Evolutionary conservation across 371 early-diverging fungal genomes (phyloP).

Genomic region (Funneliformis caledonium): DNA sequence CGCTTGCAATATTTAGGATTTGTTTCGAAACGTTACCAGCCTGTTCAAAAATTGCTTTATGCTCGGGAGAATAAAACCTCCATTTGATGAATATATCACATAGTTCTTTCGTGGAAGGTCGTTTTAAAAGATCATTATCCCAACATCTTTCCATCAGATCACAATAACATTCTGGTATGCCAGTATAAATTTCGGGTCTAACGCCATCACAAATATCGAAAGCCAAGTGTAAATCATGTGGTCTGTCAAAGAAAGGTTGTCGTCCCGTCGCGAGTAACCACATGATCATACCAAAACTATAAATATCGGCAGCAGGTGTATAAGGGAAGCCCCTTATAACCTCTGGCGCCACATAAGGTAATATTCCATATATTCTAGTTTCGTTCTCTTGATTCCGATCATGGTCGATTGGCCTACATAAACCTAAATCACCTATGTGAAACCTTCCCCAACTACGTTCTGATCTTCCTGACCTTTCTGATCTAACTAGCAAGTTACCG

Average conservation of each 20-base stretch:
- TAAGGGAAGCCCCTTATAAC: neutral
- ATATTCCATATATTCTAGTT: neutral
- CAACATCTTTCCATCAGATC: constrained; percentile 23
- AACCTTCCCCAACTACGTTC: too few species aligned
- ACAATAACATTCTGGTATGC: constrained; percentile 6
- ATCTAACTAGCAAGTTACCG: too few species aligned
- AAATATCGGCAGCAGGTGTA: constrained; percentile 3
- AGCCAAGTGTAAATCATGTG: neutral
- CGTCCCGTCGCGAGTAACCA: neutral
- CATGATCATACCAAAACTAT: constrained; percentile 26
- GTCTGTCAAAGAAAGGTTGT: constrained; percentile 15
- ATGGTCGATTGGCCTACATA: too few species aligned
- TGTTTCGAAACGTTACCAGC: too few species aligned
- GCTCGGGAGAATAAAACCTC: too few species aligned
- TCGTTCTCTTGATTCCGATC: too few species aligned
- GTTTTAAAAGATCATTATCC: neutral
- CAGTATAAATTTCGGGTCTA: neutral
- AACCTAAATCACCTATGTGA: too few species aligned
- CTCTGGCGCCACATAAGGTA: constrained; percentile 19
- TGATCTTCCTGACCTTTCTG: too few species aligned
- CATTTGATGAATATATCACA: neutral
- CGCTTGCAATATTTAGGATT: too few species aligned
- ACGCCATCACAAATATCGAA: constrained; percentile 17
- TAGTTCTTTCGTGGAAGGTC: constrained; percentile 1
- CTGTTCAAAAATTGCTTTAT: too few species aligned